These are phyloP conservation scores for Emergomyces pasteurianus DNA, from an alignment of 2,329 filamentous ascomycete species.

Conservation along the genomic window DNA sequence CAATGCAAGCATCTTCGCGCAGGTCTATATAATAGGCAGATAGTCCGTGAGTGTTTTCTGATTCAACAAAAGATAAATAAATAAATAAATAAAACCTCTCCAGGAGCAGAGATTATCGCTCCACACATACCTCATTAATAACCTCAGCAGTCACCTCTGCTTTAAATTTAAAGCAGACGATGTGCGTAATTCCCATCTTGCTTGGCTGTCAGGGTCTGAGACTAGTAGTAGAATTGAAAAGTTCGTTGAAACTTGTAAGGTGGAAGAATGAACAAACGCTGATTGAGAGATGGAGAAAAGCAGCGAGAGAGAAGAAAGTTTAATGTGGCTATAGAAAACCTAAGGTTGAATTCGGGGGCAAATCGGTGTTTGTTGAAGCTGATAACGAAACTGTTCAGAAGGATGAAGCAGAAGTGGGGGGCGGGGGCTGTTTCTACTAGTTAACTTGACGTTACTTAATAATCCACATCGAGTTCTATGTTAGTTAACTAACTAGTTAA, in stretches of 20 bases:
- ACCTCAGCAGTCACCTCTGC: conserved; percentile 36
- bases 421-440: too few species aligned
- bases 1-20: conserved; percentile 45
- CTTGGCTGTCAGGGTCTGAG: too few species aligned
- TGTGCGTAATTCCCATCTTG: conserved; percentile 53
- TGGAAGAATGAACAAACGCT: too few species aligned
- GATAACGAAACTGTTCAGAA: background rate
- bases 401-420: background rate
- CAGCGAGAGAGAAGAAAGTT: too few species aligned
- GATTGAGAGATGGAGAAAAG: too few species aligned
- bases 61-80: too few species aligned
- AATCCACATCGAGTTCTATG: background rate
- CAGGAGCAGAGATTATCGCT: too few species aligned
- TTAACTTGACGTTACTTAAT: too few species aligned
- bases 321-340: background rate
- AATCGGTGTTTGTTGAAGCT: background rate
- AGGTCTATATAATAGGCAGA: conserved; percentile 30
- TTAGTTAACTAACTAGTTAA: too few species aligned
- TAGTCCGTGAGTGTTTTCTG: too few species aligned
- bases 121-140: conserved; percentile 42
- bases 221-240: background rate
- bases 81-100: too few species aligned
- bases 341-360: background rate
- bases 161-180: conserved; percentile 58
- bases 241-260: too few species aligned